A percentile compares a stretch with the other conserved stretches of the same genome.
phyloP scores from a whole-genome alignment of 1,284 basidiomycete species.

The Irpex rosettiformis region DNA sequence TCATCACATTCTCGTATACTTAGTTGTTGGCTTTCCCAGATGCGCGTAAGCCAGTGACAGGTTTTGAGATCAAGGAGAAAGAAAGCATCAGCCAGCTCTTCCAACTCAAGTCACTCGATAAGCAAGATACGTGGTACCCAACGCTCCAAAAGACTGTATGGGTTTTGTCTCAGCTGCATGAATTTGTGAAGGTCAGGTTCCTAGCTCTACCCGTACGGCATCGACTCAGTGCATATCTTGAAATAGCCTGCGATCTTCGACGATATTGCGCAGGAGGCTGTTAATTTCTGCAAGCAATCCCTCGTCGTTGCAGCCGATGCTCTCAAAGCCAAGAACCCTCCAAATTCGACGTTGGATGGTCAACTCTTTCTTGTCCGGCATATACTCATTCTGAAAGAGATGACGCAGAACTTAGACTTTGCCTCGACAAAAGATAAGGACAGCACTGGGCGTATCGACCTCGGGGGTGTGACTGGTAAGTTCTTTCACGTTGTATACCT shows the following conservation, averaged over 20 bases:
- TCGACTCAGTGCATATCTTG: constrained; percentile 3
- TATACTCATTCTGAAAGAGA: constrained; percentile 88
- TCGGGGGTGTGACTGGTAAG: constrained; percentile 53
- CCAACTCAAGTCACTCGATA: constrained; percentile 66
- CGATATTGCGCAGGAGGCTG: constrained; percentile 90
- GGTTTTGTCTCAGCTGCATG: constrained; percentile 84
- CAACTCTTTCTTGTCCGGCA: constrained; percentile 86
- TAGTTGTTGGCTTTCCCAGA: constrained; percentile 30
- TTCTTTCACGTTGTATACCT: constrained; percentile 11
- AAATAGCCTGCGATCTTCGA: constrained; percentile 84
- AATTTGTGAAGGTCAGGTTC: constrained; percentile 79
- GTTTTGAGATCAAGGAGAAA: constrained; percentile 54
- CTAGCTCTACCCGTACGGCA: not conserved
- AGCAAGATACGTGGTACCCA: constrained; percentile 86
- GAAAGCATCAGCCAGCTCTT: constrained; percentile 65
- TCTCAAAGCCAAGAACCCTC: constrained; percentile 48
- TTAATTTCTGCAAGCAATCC: constrained; percentile 77
- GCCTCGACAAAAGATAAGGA: constrained; percentile 33
- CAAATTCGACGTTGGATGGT: constrained; percentile 57
- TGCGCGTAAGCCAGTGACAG: constrained; percentile 39
- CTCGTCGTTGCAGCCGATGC: constrained; percentile 67
- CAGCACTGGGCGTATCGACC: constrained; percentile 31
- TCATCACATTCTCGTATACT: constrained; percentile 1
- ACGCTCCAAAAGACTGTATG: constrained; percentile 82
- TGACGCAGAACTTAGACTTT: constrained; percentile 74